phyloP scores from a whole-genome alignment of 2,329 filamentous ascomycete genomes.

The Calonectria honghensis region DNA sequence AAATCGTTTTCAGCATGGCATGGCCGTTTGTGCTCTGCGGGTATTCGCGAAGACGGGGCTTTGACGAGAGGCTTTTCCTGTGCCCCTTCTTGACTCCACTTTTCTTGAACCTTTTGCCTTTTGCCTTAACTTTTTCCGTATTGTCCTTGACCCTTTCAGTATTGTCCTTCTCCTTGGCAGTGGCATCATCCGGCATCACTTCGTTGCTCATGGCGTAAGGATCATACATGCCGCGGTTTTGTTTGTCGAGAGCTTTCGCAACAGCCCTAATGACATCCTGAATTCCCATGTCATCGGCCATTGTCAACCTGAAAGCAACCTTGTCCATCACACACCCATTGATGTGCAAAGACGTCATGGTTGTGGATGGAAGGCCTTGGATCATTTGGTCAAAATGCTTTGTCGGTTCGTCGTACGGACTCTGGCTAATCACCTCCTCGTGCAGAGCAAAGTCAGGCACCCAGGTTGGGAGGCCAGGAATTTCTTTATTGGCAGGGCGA shows the following conservation, averaged over 20 bases:
- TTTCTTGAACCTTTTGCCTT: neutral
- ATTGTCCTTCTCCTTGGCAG: neutral
- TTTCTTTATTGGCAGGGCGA: neutral
- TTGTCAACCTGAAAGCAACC: constrained; percentile 7
- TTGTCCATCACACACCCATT: constrained; percentile 6
- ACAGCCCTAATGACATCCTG: neutral
- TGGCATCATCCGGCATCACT: neutral
- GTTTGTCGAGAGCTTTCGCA: neutral
- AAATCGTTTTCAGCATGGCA: neutral
- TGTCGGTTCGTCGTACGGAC: neutral
- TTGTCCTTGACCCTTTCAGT: neutral
- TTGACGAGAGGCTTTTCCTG: neutral
- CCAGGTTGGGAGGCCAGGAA: neutral
- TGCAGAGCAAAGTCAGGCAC: constrained; percentile 1
- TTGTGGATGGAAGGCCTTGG: constrained; percentile 9
- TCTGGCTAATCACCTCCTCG: neutral
- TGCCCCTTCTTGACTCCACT: neutral
- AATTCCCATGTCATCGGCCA: neutral
- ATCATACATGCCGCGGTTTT: constrained; percentile 13
- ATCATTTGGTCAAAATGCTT: neutral
- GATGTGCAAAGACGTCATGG: neutral
- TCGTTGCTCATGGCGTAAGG: constrained; percentile 3
- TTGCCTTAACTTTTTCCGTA: neutral
- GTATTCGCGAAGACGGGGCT: neutral
- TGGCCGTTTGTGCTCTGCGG: constrained; percentile 9